A percentile compares a stretch with the other conserved stretches of the same genome.
These are phyloP conservation scores for Barbarea vulgaris DNA, from an alignment of 345 rosid genomes.

Conservation along the genomic window DNA sequence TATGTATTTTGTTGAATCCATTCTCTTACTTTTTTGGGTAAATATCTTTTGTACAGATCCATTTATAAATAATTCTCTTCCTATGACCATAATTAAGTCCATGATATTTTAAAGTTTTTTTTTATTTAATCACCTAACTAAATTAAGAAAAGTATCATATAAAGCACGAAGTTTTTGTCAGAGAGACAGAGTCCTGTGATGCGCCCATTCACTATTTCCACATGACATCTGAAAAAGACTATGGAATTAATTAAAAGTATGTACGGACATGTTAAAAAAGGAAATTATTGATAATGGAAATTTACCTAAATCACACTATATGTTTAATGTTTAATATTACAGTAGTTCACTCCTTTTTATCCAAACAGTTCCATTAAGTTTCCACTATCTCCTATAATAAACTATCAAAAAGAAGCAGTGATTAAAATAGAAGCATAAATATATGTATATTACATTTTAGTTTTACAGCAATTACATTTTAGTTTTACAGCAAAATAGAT, in stretches of 20 bases:
- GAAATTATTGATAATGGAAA: constrained; percentile 36
- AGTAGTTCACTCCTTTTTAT: constrained; percentile 29
- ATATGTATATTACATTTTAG: too few relatives aligned
- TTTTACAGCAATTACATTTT: too few relatives aligned
- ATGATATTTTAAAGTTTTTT: not conserved
- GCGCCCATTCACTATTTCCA: constrained; percentile 26
- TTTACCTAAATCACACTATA: constrained; percentile 40
- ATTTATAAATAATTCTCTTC: not conserved
- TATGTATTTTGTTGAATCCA: constrained; percentile 25
- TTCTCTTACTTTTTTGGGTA: constrained; percentile 28
- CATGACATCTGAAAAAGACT: constrained; percentile 20
- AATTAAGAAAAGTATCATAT: constrained; percentile 20
- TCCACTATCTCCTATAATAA: constrained; percentile 31
- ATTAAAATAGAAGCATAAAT: too few relatives aligned
- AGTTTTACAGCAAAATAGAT: too few relatives aligned
- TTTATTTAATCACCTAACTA: constrained; percentile 1
- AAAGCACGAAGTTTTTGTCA: constrained; percentile 33
- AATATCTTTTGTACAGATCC: constrained; percentile 29
- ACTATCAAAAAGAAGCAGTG: constrained; percentile 1
- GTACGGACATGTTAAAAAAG: constrained; percentile 37
- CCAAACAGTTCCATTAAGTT: constrained; percentile 36
- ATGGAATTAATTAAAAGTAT: constrained; percentile 6
- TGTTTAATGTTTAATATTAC: constrained; percentile 10
- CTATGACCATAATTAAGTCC: constrained; percentile 26
- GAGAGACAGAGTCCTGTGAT: constrained; percentile 33